phyloP scores from a whole-genome alignment of 164 flowering plant genomes.

The Macadamia integrifolia region DNA sequence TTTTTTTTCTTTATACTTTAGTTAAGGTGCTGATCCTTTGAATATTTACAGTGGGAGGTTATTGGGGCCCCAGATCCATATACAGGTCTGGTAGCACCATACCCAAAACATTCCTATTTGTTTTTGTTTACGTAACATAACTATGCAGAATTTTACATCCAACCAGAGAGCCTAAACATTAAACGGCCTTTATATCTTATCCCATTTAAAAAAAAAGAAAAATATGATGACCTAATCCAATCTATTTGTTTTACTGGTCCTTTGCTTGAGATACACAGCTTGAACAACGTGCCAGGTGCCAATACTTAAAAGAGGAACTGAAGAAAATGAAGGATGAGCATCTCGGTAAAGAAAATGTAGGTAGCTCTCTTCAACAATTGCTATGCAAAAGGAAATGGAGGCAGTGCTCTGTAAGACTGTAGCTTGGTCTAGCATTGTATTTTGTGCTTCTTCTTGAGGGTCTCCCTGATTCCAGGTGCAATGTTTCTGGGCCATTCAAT shows the following conservation, averaged over 20 bases:
- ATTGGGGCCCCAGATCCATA: no score
- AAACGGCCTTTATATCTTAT: no score
- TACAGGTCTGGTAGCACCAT: no score
- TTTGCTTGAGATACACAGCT: constrained; percentile 29
- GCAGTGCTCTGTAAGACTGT: background rate
- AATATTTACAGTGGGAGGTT: no score
- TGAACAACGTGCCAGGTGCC: constrained; percentile 31
- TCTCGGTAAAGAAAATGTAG: constrained; percentile 37
- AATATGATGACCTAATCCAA: background rate
- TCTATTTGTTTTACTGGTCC: constrained; percentile 1
- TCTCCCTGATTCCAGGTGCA: background rate
- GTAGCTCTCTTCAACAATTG: background rate
- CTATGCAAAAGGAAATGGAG: background rate
- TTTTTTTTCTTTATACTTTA: no score
- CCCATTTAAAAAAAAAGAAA: background rate
- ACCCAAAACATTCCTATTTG: no score
- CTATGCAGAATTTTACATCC: no score
- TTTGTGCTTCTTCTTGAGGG: background rate
- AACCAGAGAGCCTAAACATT: no score
- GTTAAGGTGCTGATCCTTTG: no score
- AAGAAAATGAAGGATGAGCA: constrained; percentile 35
- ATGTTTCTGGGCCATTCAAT: background rate
- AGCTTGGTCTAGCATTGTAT: background rate
- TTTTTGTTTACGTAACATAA: no score
- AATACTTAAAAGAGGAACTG: constrained; percentile 42